A percentile compares a stretch with the other conserved stretches of the same genome.
These are phyloP conservation scores for Fraxinus pennsylvanica DNA, from an alignment of 257 asterid genomes.

Conservation along the genomic window DNA sequence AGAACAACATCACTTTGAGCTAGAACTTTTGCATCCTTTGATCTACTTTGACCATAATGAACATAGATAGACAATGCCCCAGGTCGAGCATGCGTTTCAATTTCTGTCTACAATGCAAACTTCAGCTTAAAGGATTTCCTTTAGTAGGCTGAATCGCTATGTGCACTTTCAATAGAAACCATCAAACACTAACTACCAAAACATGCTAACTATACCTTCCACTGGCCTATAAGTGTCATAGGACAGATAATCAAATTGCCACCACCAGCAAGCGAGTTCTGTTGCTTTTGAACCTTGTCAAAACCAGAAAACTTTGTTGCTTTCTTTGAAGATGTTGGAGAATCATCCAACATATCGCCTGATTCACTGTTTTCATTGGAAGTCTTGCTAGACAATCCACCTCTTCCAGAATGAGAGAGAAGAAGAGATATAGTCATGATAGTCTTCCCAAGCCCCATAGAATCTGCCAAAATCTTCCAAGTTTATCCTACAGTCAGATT, in stretches of 20 bases:
- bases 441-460: slow-evolving; percentile 99
- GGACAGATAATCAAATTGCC: slow-evolving; percentile 94
- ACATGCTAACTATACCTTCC: slow-evolving; percentile 69
- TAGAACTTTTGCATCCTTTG: slow-evolving; percentile 72
- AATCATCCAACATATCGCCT: slow-evolving; percentile 40
- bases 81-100: slow-evolving; percentile 82
- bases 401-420: slow-evolving; percentile 64
- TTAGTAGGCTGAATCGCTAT: slow-evolving; percentile 13
- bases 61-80: slow-evolving; percentile 77
- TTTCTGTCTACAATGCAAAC: slow-evolving; percentile 57
- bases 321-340: slow-evolving; percentile 54
- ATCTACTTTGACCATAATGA: slow-evolving; percentile 91
- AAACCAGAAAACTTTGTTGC: slow-evolving; percentile 56
- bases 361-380: slow-evolving; percentile 45
- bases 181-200: slow-evolving; percentile 11
- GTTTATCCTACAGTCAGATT: slow-evolving; percentile 33
- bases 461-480: slow-evolving; percentile 92
- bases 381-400: slow-evolving; percentile 50
- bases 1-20: slow-evolving; percentile 83
- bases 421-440: slow-evolving; percentile 93
- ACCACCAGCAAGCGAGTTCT: slow-evolving; percentile 54
- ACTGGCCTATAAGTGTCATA: slow-evolving; percentile 92
- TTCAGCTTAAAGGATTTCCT: slow-evolving; percentile 24
- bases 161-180: slow-evolving; percentile 26
- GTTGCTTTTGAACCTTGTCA: slow-evolving; percentile 63